phyloP scores from a whole-genome alignment of 2,329 filamentous ascomycete genomes.

The Alternaria sp. region DNA sequence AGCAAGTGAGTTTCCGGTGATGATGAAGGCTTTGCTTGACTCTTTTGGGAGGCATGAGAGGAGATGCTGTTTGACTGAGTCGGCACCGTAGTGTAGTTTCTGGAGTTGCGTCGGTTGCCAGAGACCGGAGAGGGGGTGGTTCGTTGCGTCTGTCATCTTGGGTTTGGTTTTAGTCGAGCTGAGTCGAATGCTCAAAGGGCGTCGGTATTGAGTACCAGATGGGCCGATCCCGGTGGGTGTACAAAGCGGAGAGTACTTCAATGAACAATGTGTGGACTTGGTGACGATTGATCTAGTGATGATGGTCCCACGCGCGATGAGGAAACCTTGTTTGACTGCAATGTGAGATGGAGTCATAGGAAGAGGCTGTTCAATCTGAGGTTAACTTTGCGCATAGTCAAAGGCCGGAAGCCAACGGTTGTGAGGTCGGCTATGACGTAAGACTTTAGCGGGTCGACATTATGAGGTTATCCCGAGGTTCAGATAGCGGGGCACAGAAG shows the following conservation, averaged over 20 bases:
- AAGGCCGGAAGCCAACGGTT: conserved; percentile 1
- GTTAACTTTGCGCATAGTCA: too few relatives aligned
- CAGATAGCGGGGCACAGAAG: background rate
- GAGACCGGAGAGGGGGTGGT: conserved; percentile 55
- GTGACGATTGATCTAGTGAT: background rate
- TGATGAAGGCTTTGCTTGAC: conserved; percentile 62
- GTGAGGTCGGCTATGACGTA: conserved; percentile 14
- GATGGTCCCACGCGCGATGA: background rate
- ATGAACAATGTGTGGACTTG: background rate
- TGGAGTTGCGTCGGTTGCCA: conserved; percentile 60
- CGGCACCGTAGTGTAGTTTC: conserved; percentile 58
- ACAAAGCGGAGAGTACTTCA: background rate
- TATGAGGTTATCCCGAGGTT: conserved; percentile 12
- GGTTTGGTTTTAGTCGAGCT: conserved; percentile 15
- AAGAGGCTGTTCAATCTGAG: background rate
- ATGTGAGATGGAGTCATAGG: background rate
- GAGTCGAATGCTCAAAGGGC: background rate
- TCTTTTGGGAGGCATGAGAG: conserved; percentile 52
- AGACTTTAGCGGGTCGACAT: background rate
- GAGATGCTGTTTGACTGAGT: conserved; percentile 56
- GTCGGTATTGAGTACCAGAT: background rate
- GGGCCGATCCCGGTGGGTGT: background rate
- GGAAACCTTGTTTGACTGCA: background rate
- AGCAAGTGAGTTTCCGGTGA: conserved; percentile 61
- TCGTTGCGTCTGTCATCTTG: conserved; percentile 52